Evolutionary conservation across 768 basidiomycete genomes (phyloP).

Genomic region (Galerina marginata): DNA sequence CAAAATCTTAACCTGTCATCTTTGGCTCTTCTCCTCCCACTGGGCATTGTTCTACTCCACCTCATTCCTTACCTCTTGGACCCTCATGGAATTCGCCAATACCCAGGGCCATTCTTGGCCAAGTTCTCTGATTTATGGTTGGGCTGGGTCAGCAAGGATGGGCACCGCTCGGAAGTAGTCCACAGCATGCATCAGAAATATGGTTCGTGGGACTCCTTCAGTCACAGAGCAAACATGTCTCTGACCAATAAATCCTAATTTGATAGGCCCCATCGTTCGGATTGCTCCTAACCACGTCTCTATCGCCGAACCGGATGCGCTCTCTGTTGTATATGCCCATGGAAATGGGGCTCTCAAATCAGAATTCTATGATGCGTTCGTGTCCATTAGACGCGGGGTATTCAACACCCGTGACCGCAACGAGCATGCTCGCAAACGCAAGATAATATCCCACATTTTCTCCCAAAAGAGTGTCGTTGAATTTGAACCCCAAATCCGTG

Average conservation of each 20-base stretch:
- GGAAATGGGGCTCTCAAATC: slow-evolving; percentile 86
- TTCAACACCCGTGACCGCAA: slow-evolving; percentile 80
- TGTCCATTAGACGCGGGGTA: slow-evolving; percentile 72
- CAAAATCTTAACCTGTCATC: slow-evolving; percentile 28
- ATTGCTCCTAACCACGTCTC: slow-evolving; percentile 81
- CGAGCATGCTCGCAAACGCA: slow-evolving; percentile 89
- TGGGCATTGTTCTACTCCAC: slow-evolving; percentile 40
- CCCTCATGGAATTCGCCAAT: slow-evolving; percentile 58
- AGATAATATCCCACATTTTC: slow-evolving; percentile 87
- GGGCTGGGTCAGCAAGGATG: slow-evolving; percentile 63
- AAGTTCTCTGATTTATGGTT: slow-evolving; percentile 79
- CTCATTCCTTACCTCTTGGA: slow-evolving; percentile 61
- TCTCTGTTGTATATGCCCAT: slow-evolving; percentile 77
- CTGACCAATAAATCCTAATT: background rate
- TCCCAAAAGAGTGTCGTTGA: slow-evolving; percentile 85
- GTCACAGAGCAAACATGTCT: background rate
- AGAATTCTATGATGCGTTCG: slow-evolving; percentile 81
- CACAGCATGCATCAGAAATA: slow-evolving; percentile 77
- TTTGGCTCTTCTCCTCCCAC: slow-evolving; percentile 32
- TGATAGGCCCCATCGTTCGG: slow-evolving; percentile 66
- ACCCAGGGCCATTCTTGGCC: slow-evolving; percentile 75
- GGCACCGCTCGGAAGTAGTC: slow-evolving; percentile 76
- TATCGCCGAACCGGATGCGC: slow-evolving; percentile 77
- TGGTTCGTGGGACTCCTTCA: slow-evolving; percentile 47
- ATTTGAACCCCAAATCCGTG: slow-evolving; percentile 80